phyloP scores from a whole-genome alignment of 2,329 filamentous ascomycete genomes.

The Hypoxylon sp. region DNA sequence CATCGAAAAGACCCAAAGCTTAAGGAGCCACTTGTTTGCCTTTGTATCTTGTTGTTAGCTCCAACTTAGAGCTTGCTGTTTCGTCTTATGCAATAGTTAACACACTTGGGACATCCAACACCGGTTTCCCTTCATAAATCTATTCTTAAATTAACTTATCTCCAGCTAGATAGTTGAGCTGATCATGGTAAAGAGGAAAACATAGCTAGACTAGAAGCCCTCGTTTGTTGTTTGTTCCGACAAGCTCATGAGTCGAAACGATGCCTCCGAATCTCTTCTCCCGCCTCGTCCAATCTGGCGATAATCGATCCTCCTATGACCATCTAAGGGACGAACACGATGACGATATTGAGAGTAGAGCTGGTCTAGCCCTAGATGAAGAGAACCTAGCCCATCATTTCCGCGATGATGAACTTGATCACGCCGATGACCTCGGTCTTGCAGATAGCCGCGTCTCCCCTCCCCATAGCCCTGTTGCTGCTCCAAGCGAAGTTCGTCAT shows the following conservation, averaged over 20 bases:
- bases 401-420: conserved; percentile 64
- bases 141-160: not conserved
- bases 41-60: conserved; percentile 19
- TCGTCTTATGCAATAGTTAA: conserved; percentile 6
- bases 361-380: conserved; percentile 64
- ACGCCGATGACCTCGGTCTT: conserved; percentile 59
- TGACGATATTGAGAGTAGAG: conserved; percentile 60
- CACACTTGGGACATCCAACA: not conserved
- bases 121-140: conserved; percentile 2
- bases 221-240: not conserved
- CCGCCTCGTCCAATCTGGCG: conserved; percentile 57
- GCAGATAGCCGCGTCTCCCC: conserved; percentile 64
- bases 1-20: conserved; percentile 17
- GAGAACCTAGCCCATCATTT: conserved; percentile 68
- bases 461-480: conserved; percentile 54
- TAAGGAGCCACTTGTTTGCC: conserved; percentile 6
- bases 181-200: conserved; percentile 25
- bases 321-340: conserved; percentile 62
- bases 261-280: conserved; percentile 67
- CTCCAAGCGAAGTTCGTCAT: conserved; percentile 38
- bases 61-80: conserved; percentile 8
- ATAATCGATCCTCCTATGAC: conserved; percentile 65
- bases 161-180: not conserved
- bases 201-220: conserved; percentile 9
- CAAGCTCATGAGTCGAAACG: conserved; percentile 33